Evolutionary conservation across 1,284 basidiomycete species (phyloP).

Genomic region (Tremellales sp.): DNA sequence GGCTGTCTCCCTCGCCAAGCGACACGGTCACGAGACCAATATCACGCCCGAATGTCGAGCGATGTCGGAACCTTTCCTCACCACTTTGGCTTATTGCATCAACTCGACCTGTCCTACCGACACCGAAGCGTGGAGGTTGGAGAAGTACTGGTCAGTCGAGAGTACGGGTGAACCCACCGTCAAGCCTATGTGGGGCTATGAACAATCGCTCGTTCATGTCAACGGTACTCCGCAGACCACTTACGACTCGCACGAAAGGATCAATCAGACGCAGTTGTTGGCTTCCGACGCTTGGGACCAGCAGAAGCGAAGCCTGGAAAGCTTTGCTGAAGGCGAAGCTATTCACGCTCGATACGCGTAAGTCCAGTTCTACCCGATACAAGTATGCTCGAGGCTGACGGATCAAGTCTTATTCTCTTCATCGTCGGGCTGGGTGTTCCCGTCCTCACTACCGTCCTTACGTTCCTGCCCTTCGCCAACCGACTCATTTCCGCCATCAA

Average conservation of each 20-base stretch:
- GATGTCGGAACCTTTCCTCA: conserved; percentile 5
- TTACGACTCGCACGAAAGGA: conserved; percentile 4
- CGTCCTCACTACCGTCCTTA: conserved; percentile 4
- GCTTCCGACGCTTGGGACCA: neutral
- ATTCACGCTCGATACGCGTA: conserved; percentile 8
- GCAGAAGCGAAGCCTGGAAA: conserved; percentile 5
- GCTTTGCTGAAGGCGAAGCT: conserved; percentile 5
- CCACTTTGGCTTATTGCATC: conserved; percentile 12
- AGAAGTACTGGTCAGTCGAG: conserved; percentile 6
- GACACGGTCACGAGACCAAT: conserved; percentile 2
- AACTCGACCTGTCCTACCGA: conserved; percentile 1
- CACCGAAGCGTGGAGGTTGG: neutral
- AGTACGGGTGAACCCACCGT: conserved; percentile 2
- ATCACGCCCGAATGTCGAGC: conserved; percentile 2
- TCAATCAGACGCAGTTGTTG: neutral
- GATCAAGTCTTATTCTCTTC: conserved; percentile 6
- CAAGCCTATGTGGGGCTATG: conserved; percentile 6
- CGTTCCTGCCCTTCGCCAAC: conserved; percentile 1
- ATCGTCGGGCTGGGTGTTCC: conserved; percentile 5
- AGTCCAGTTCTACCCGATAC: neutral
- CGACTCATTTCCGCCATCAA: conserved; percentile 1
- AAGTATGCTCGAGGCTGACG: neutral
- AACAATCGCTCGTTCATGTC: conserved; percentile 2
- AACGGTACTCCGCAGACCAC: conserved; percentile 3
- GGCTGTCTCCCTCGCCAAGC: neutral